Percentiles rank a stretch among this genome's conserved stretches.
Conservation (phyloP, 495 filamentous ascomycete species). For the Hypoxylon trugodes region DNA sequence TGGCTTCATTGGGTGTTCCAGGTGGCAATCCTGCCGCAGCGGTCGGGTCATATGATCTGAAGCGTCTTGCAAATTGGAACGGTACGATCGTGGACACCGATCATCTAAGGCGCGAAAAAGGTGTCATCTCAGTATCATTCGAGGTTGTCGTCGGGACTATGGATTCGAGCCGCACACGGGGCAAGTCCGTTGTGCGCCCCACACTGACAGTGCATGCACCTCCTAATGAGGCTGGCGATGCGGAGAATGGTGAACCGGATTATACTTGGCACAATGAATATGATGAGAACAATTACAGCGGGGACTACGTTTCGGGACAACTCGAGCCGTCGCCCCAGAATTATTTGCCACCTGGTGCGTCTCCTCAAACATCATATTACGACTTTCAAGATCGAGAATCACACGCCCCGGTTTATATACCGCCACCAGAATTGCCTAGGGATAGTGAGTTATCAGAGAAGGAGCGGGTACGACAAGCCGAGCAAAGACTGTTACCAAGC, state of each 20-base stretch:
- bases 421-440: slow-evolving; percentile 60
- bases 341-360: slow-evolving; percentile 36
- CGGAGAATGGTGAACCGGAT: slow-evolving; percentile 39
- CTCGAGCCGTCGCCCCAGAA: slow-evolving; percentile 30
- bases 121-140: slow-evolving; percentile 81
- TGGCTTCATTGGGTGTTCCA: slow-evolving; percentile 63
- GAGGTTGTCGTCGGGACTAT: slow-evolving; percentile 89
- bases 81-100: slow-evolving; percentile 90
- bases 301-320: slow-evolving; percentile 24
- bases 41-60: slow-evolving; percentile 45
- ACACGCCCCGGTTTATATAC: slow-evolving; percentile 53
- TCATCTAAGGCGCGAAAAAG: slow-evolving; percentile 83
- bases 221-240: slow-evolving; percentile 14
- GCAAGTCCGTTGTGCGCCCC: slow-evolving; percentile 54
- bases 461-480: slow-evolving; percentile 69
- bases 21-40: slow-evolving; percentile 49
- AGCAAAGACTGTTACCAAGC: slow-evolving; percentile 75
- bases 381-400: slow-evolving; percentile 37
- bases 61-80: slow-evolving; percentile 62
- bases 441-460: slow-evolving; percentile 73
- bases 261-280: slow-evolving; percentile 45
- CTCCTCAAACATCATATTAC: slow-evolving; percentile 43
- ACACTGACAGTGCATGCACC: slow-evolving; percentile 39
- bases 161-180: slow-evolving; percentile 73
- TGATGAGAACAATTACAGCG: slow-evolving; percentile 43